These are phyloP conservation scores for Ceratocystis alfenasii DNA, from an alignment of 2,329 filamentous ascomycete genomes.

Conservation along the genomic window DNA sequence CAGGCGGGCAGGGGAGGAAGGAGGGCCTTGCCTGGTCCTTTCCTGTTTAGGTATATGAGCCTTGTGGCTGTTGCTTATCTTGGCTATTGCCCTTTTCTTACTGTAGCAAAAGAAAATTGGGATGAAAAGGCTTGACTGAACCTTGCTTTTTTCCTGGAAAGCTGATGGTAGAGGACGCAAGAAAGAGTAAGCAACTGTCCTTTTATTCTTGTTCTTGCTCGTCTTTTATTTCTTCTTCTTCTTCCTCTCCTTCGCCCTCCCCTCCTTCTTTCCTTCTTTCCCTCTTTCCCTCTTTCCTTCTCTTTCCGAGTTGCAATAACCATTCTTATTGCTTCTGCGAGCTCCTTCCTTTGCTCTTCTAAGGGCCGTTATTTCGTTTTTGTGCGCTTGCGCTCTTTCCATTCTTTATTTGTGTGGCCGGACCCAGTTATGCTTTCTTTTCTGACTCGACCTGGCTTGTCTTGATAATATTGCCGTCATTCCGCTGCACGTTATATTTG, in stretches of 20 bases:
- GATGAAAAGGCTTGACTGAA: no score
- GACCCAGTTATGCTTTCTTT: neutral
- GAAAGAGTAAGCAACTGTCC: no score
- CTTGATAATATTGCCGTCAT: no score
- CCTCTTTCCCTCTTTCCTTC: conserved; percentile 16
- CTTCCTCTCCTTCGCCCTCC: neutral
- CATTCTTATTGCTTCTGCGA: conserved; percentile 11
- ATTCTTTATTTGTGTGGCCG: conserved; percentile 6
- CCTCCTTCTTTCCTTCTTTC: neutral
- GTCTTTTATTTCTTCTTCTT: neutral
- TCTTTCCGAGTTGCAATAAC: conserved; percentile 8
- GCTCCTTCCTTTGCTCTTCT: neutral
- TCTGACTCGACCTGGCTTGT: no score
- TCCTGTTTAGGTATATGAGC: neutral
- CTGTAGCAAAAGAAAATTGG: no score
- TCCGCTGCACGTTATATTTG: neutral
- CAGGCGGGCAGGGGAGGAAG: neutral
- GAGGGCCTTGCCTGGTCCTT: neutral
- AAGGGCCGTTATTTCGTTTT: neutral
- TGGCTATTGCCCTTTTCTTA: no score
- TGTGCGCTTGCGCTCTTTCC: conserved; percentile 12
- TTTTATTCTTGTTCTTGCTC: neutral
- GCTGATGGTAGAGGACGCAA: no score
- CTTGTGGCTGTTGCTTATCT: neutral
- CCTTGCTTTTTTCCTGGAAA: no score